Evolutionary conservation across 1,284 basidiomycete genomes (phyloP).

Genomic region (Acaromyces ingoldii): DNA sequence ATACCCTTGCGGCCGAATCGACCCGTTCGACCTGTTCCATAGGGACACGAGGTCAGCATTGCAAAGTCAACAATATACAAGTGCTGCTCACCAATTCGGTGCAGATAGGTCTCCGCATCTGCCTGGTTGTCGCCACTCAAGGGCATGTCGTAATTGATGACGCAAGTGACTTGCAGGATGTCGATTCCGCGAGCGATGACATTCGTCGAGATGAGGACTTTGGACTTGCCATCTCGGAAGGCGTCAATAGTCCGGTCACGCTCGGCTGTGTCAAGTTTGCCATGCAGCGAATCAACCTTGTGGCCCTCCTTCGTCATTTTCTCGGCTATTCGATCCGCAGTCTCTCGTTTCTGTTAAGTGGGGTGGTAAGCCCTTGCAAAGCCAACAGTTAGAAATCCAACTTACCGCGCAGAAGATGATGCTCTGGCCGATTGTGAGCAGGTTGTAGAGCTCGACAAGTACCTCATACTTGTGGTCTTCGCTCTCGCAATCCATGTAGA

Average conservation of each 20-base stretch:
- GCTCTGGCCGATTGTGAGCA: constrained; percentile 90
- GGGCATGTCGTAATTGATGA: constrained; percentile 87
- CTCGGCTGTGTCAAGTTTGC: constrained; percentile 80
- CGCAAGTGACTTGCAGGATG: constrained; percentile 85
- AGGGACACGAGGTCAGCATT: neutral
- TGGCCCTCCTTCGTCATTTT: constrained; percentile 91
- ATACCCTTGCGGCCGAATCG: constrained; percentile 50
- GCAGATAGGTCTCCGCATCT: constrained; percentile 95
- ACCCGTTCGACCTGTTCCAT: constrained; percentile 44
- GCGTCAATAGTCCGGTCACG: constrained; percentile 89
- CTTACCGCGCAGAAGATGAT: constrained; percentile 76
- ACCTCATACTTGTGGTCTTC: constrained; percentile 95
- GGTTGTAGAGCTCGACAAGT: constrained; percentile 80
- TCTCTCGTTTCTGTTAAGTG: constrained; percentile 59
- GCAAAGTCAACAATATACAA: neutral
- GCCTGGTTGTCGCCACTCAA: constrained; percentile 59
- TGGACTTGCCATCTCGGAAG: constrained; percentile 92
- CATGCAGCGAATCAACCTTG: constrained; percentile 91
- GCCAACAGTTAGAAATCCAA: constrained; percentile 58
- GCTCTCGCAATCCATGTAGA: constrained; percentile 80
- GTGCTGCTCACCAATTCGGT: constrained; percentile 78
- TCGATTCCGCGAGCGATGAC: constrained; percentile 98
- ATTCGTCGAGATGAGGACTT: constrained; percentile 97
- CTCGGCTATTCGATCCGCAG: constrained; percentile 84
- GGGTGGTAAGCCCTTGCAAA: constrained; percentile 5